phyloP scores from a whole-genome alignment of 805 yeast species.

The Yamadazyma tumulicola region DNA sequence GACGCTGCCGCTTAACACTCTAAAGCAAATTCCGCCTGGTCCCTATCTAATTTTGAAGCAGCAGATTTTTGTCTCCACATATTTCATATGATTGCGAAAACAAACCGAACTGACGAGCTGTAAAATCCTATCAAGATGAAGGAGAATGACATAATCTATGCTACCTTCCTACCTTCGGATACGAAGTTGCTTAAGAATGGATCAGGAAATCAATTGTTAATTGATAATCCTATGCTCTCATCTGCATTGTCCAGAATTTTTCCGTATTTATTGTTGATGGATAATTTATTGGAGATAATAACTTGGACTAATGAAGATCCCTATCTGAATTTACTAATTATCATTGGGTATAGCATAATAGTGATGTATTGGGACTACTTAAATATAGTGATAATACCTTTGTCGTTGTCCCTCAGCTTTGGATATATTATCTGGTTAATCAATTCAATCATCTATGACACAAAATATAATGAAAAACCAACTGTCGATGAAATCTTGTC shows the following conservation, averaged over 20 bases:
- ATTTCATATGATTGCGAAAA: slow-evolving; percentile 4
- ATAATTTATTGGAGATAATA: slow-evolving; percentile 40
- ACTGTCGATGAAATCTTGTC: slow-evolving; percentile 52
- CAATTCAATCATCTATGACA: slow-evolving; percentile 39
- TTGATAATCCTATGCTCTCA: slow-evolving; percentile 44
- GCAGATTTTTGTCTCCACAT: slow-evolving; percentile 1
- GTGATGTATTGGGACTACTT: slow-evolving; percentile 43
- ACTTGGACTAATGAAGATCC: slow-evolving; percentile 57
- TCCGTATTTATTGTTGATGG: slow-evolving; percentile 45
- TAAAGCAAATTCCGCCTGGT: neutral
- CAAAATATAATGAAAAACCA: slow-evolving; percentile 43
- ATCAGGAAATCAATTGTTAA: slow-evolving; percentile 29
- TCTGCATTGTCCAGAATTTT: slow-evolving; percentile 45
- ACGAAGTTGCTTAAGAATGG: slow-evolving; percentile 26
- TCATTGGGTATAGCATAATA: slow-evolving; percentile 35
- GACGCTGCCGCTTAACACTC: neutral
- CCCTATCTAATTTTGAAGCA: neutral
- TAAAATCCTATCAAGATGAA: neutral
- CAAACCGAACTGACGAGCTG: neutral
- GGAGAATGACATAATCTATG: slow-evolving; percentile 10
- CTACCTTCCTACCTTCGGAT: slow-evolving; percentile 37
- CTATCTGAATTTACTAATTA: slow-evolving; percentile 42
- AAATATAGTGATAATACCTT: slow-evolving; percentile 36
- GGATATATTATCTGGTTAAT: slow-evolving; percentile 45
- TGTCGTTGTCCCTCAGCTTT: slow-evolving; percentile 31